Evolutionary conservation across 257 asterid genomes (phyloP), one percentile per base, ranked within the genome.

Genomic region (Scutellaria galericulata): DNA sequence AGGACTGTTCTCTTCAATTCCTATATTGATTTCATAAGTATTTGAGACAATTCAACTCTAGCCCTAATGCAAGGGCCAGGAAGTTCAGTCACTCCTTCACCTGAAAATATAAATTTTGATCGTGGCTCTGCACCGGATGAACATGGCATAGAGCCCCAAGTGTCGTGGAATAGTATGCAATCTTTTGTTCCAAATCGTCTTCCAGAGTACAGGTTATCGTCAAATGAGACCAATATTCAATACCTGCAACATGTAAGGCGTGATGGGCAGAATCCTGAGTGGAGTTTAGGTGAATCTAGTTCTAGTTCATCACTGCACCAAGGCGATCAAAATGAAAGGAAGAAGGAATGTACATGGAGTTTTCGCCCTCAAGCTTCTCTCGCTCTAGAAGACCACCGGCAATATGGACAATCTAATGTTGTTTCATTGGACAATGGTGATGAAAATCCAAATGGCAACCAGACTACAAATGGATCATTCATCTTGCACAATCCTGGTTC

Each of bases 31-130:
- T 52, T 75, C 42, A 14, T 61, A 39, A 22, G 53, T 50, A 35
- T 69, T 73, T 71, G 75, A 64, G 56, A 39, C 47, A 71, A 78
- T 39, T 65, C 35, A 52, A 58, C 48, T 27, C 18, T 66, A 81
- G 84, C 82, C 85, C 84, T 74, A 83, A 93, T 93, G 98, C 96
- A 93, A 86, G 96, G 95, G 86, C 91, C 82, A 72, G 79, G 90
- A 64, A 81, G 93, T 81, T 84, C 90, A 31, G 69, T 81, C 56
- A 88, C 85, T 77, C 75, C 91, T 67, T 82, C 86, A 70, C 96
- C 94, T 9, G 96, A 92, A 66, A 84, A 81, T 63, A 63, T 88
- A 79, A 83, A 82, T 77, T 84, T 88, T 15, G 90, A 87, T 70
- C 89, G 75, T 65, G 93, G 89, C 59, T 82, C 95, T 40, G 64